A percentile compares a stretch with the other conserved stretches of the same genome.
These are phyloP conservation scores for Carex kokanica DNA, from an alignment of 176 grass and related monocot species.

Conservation along the genomic window DNA sequence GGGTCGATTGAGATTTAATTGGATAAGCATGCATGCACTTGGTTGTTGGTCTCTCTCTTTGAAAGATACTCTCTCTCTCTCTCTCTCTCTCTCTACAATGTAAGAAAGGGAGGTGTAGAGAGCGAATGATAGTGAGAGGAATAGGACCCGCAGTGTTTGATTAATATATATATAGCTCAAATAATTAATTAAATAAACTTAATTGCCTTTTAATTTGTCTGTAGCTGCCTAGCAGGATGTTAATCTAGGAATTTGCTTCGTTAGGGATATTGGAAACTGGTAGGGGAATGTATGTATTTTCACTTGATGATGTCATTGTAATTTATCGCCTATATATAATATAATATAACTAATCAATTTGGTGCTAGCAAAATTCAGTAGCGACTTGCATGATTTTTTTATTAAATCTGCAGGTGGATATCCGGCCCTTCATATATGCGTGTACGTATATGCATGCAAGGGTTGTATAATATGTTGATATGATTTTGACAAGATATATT, in stretches of 20 bases:
- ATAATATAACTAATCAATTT: slow-evolving; percentile 16
- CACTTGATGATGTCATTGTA: slow-evolving; percentile 28
- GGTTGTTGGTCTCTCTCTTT: slow-evolving; percentile 31
- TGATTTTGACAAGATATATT: slow-evolving; percentile 18
- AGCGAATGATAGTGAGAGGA: slow-evolving; percentile 23
- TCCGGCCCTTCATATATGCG: background rate
- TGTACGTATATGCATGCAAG: background rate
- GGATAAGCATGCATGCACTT: slow-evolving; percentile 10
- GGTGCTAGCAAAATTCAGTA: background rate
- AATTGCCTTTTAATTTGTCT: slow-evolving; percentile 25
- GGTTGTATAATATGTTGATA: background rate
- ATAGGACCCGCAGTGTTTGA: background rate
- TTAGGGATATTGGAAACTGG: background rate
- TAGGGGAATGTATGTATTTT: slow-evolving; percentile 20
- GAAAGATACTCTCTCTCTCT: background rate
- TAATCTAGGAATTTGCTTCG: slow-evolving; percentile 29
- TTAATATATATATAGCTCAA: slow-evolving; percentile 26
- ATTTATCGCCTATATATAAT: slow-evolving; percentile 22
- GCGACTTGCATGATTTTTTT: background rate
- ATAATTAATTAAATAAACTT: slow-evolving; percentile 26
- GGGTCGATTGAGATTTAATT: slow-evolving; percentile 25
- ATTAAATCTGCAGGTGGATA: background rate
- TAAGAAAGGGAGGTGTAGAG: slow-evolving; percentile 20
- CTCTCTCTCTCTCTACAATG: slow-evolving; percentile 33
- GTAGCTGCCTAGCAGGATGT: background rate